Percentiles rank a stretch among this genome's conserved stretches.
These are phyloP conservation scores for Pseudogymnoascus sp. DNA, from an alignment of 2,329 filamentous ascomycete species.

Conservation along the genomic window DNA sequence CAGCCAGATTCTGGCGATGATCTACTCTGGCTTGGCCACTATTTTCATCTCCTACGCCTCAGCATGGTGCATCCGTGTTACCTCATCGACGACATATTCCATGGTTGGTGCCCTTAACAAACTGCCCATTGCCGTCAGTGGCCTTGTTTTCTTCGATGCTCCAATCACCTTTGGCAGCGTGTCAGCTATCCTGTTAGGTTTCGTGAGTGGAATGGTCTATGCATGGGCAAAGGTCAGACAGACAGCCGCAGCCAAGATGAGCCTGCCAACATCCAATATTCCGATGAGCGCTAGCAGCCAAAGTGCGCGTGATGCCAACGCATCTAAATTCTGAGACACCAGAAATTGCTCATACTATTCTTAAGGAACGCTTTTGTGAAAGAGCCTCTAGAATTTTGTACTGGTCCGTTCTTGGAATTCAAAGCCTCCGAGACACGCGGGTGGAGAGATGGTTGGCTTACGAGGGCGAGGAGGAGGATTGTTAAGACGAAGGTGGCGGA, in stretches of 20 bases:
- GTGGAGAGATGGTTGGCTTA: not conserved
- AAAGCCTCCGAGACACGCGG: not conserved
- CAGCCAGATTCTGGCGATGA: constrained; percentile 74
- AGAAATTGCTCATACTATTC: not conserved
- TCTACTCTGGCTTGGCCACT: constrained; percentile 84
- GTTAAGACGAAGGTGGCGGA: not conserved
- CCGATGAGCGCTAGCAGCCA: constrained; percentile 81
- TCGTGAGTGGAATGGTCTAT: constrained; percentile 87
- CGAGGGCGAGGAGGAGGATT: not conserved
- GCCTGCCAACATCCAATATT: constrained; percentile 50
- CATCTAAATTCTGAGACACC: constrained; percentile 15
- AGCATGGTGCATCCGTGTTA: constrained; percentile 96
- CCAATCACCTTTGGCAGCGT: constrained; percentile 88
- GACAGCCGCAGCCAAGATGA: constrained; percentile 54
- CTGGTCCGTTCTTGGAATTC: not conserved
- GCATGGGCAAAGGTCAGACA: constrained; percentile 79
- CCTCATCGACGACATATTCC: constrained; percentile 93
- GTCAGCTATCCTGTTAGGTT: constrained; percentile 83
- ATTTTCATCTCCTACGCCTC: constrained; percentile 99
- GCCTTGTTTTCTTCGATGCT: constrained; percentile 89
- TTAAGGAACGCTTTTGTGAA: not conserved
- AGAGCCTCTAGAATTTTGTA: not conserved
- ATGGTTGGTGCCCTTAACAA: constrained; percentile 99
- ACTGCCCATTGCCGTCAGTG: constrained; percentile 85
- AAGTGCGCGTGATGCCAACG: constrained; percentile 79